Base-by-base conservation (phyloP, 148 eudicot species). In the Amaranthus cruentus region DNA sequence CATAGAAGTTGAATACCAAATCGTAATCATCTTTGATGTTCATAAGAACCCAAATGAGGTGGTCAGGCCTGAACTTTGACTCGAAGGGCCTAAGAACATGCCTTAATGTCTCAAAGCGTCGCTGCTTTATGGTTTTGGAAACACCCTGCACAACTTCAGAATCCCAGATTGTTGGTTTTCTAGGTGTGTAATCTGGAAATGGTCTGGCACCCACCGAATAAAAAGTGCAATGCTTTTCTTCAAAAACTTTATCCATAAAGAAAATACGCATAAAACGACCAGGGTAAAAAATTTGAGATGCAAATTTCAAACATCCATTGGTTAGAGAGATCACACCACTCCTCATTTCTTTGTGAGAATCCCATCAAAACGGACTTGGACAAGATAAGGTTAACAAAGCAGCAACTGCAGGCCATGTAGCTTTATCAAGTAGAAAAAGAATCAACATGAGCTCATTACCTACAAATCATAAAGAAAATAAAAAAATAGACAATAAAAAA, bases 1-100 rank as follows among this genome's bases (percentile, higher is more conserved):
- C 86, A 72, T 85, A 88, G 75, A 94, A 88, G 79, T 80, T 83
- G 54, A 87, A 21, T 75, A 90, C 91, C 54, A 91, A 81, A 55
- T 69, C 72, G 68, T 89, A 88, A 69, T 94, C 93, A 63, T 72
- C 78, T 77, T 79, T 91, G 77, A 91, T 86, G 59, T 85, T 81
- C 89, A 91, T 87, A 43, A 91, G 77, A 80, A 88, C 85, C 98
- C 98, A 91, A 77, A 89, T 86, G 62, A 94, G 81, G 67, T 94
- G 91, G 72, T 88, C 89, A 59, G 83, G 72, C 72, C 76, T 81
- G 66, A 89, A 83, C 62, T 84, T 86, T 57, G 87, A 79, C 75
- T 94, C 93, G 49, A 88, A 89, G 5, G 91, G 87, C 82, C 79
- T 88, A 62, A 94, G 70, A 75, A 85, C 77, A 57, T 78, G 86